These are phyloP conservation scores for Lavandula angustifolia DNA, from an alignment of 257 asterid species.

Conservation along the genomic window DNA sequence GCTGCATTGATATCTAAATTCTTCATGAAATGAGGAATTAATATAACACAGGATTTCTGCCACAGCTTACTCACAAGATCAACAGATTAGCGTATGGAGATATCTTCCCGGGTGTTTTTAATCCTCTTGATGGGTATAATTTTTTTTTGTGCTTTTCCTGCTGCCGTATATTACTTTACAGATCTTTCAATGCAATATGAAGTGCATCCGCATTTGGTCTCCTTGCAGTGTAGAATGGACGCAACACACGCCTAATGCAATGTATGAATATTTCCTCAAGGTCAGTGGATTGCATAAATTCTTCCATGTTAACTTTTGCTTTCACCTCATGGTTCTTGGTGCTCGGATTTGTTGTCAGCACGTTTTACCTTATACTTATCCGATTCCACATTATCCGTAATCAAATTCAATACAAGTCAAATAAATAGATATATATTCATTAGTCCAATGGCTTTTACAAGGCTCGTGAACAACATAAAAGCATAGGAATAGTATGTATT, in stretches of 20 bases:
- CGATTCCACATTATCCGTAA: background rate
- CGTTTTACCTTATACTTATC: background rate
- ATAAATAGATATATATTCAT: background rate
- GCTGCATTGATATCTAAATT: background rate
- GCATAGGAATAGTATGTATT: background rate
- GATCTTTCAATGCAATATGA: conserved; percentile 11
- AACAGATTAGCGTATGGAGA: conserved; percentile 86
- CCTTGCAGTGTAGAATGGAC: conserved; percentile 75
- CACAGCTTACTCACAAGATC: conserved; percentile 89
- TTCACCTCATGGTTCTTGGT: background rate
- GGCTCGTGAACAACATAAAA: background rate
- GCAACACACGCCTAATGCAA: conserved; percentile 77
- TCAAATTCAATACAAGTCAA: background rate
- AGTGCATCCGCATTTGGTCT: conserved; percentile 29
- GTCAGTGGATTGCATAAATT: conserved; percentile 39
- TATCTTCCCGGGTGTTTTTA: conserved; percentile 88
- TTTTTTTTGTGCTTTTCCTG: conserved; percentile 26
- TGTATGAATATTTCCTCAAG: conserved; percentile 96
- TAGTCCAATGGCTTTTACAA: background rate
- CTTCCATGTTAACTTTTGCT: background rate
- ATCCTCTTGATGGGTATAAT: conserved; percentile 98
- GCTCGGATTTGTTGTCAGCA: background rate
- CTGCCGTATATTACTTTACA: conserved; percentile 14
- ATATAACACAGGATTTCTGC: conserved; percentile 28
- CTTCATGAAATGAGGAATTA: conserved; percentile 25